Percentiles rank a stretch among this genome's conserved stretches.
These are phyloP conservation scores for Lyophyllum semitale DNA, from an alignment of 768 basidiomycete genomes.

Conservation along the genomic window DNA sequence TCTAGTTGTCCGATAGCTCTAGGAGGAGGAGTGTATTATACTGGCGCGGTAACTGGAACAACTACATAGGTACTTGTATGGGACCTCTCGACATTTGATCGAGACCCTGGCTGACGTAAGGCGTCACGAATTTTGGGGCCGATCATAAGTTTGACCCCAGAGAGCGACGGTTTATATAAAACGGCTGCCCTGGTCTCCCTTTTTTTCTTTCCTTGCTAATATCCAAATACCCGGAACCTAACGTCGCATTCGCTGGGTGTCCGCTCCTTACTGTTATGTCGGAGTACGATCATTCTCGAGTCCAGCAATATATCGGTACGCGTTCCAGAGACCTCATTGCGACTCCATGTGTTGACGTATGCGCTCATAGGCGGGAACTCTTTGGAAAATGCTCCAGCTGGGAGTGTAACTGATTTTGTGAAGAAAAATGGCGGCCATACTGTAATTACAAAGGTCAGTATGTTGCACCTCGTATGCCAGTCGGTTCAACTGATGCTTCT, in stretches of 20 bases:
- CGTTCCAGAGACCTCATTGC: constrained; percentile 12
- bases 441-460: constrained; percentile 91
- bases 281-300: constrained; percentile 54
- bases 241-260: constrained; percentile 13
- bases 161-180: constrained; percentile 25
- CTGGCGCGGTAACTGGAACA: not conserved
- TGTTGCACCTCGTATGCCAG: constrained; percentile 1
- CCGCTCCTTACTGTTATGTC: constrained; percentile 40
- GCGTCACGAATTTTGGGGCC: constrained; percentile 44
- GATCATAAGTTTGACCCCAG: constrained; percentile 45
- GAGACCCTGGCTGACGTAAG: constrained; percentile 17
- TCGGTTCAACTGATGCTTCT: constrained; percentile 7
- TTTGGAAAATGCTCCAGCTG: constrained; percentile 77
- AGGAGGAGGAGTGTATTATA: too few species aligned
- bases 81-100: not conserved
- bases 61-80: not conserved
- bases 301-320: constrained; percentile 56
- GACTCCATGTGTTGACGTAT: constrained; percentile 16
- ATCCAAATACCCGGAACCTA: constrained; percentile 9
- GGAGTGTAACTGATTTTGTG: constrained; percentile 89
- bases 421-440: constrained; percentile 92
- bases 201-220: constrained; percentile 9
- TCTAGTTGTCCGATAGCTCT: too few species aligned
- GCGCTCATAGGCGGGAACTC: constrained; percentile 83
- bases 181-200: constrained; percentile 15